Percentiles rank a stretch among this genome's conserved stretches.
Evolutionary conservation across 371 early-diverging fungal species (phyloP).

Genomic region (Capillidium heterosporum): DNA sequence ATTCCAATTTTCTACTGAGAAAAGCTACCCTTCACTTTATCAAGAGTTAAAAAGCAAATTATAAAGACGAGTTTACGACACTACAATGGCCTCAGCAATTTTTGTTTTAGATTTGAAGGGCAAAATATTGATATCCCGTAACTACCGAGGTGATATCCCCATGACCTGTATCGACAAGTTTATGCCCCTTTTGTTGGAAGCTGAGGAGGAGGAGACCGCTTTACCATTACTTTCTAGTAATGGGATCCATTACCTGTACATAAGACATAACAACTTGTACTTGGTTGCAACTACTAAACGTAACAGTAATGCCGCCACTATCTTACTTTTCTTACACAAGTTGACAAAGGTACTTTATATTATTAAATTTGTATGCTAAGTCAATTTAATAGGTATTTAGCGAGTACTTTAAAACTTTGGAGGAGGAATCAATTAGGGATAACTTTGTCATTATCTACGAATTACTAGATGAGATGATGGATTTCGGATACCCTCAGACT

Average conservation of each 20-base stretch:
- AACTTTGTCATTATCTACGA: conserved; percentile 95
- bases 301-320: conserved; percentile 91
- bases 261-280: conserved; percentile 87
- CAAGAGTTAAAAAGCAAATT: no score
- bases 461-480: conserved; percentile 98
- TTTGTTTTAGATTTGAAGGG: conserved; percentile 89
- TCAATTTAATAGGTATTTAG: conserved; percentile 48
- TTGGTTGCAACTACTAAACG: conserved; percentile 86
- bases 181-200: conserved; percentile 84
- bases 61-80: no score
- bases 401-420: conserved; percentile 94
- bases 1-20: no score
- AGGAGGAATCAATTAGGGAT: conserved; percentile 92
- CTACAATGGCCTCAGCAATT: conserved; percentile 63
- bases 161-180: conserved; percentile 91
- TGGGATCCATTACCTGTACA: conserved; percentile 84
- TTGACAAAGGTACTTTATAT: conserved; percentile 38
- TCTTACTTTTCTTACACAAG: conserved; percentile 85
- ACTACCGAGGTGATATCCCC: conserved; percentile 87
- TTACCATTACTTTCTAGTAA: conserved; percentile 84
- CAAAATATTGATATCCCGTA: conserved; percentile 85
- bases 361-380: neutral
- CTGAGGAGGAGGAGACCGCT: conserved; percentile 82
- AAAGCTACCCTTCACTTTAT: no score
- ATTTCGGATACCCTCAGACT: conserved; percentile 96